phyloP scores from a whole-genome alignment of 225 moss, liverwort and hornwort genomes.

The Pseudoscleropodium purum region DNA sequence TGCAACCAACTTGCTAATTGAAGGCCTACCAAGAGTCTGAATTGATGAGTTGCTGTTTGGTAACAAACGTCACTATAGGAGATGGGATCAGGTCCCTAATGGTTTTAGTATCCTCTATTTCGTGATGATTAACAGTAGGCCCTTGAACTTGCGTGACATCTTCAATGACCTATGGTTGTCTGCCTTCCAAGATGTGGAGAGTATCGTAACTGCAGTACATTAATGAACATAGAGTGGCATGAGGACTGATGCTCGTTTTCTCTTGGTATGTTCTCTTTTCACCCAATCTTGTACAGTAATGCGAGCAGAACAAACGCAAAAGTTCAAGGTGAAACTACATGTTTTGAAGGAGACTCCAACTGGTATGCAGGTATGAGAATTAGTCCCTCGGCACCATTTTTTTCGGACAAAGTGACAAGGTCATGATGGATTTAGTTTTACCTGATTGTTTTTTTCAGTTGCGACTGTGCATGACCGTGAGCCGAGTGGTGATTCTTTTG shows the following conservation, averaged over 20 bases:
- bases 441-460: neutral
- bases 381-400: neutral
- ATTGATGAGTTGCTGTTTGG: neutral
- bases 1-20: neutral
- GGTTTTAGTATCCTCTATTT: neutral
- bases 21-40: neutral
- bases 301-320: conserved; percentile 65
- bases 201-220: neutral
- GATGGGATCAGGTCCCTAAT: neutral
- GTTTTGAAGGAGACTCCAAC: conserved; percentile 84
- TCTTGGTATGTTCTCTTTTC: neutral
- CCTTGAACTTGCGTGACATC: neutral
- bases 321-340: conserved; percentile 93
- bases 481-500: neutral
- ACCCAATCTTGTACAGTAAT: conserved; percentile 43
- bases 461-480: neutral
- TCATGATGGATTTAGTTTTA: neutral
- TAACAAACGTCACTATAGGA: neutral
- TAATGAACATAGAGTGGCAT: neutral
- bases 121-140: neutral
- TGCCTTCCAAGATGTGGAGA: neutral
- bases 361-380: conserved; percentile 68
- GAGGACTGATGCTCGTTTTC: neutral
- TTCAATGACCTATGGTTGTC: neutral
- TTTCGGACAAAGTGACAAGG: neutral